A percentile compares a stretch with the other conserved stretches of the same genome.
Evolutionary conservation across 805 yeast genomes (phyloP).

Genomic region (Debaryomyces maramus): DNA sequence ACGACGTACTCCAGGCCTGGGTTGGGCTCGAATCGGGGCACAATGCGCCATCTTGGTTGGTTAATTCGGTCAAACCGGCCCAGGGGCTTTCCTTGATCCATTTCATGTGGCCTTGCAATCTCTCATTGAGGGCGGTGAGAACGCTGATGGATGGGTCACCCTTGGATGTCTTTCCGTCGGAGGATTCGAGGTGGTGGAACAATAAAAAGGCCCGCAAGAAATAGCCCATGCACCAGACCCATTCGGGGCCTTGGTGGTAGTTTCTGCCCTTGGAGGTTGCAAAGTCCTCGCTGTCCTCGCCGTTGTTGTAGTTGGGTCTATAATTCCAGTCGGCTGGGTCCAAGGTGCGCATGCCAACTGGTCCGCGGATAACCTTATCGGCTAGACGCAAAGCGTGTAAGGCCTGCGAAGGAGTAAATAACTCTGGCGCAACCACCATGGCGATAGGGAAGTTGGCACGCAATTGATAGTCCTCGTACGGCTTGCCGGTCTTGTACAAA

Average conservation of each 20-base stretch:
- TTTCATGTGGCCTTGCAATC: constrained; percentile 62
- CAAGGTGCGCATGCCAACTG: constrained; percentile 85
- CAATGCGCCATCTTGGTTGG: constrained; percentile 80
- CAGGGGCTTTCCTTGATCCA: constrained; percentile 80
- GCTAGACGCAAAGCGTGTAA: constrained; percentile 66
- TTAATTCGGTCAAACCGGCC: constrained; percentile 92
- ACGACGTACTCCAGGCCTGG: constrained; percentile 94
- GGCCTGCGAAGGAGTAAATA: constrained; percentile 66
- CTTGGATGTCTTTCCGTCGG: constrained; percentile 29
- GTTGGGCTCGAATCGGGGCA: constrained; percentile 92
- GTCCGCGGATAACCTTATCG: constrained; percentile 76
- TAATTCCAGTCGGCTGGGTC: constrained; percentile 93
- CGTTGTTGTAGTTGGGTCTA: constrained; percentile 82
- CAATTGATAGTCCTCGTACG: constrained; percentile 90
- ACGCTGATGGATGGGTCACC: constrained; percentile 48
- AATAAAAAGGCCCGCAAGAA: constrained; percentile 74
- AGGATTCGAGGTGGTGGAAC: constrained; percentile 47
- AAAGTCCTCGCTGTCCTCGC: constrained; percentile 80
- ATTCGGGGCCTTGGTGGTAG: constrained; percentile 98
- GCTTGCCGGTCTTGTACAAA: constrained; percentile 74
- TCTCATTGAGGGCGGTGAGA: constrained; percentile 56
- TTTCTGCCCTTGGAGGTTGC: constrained; percentile 94
- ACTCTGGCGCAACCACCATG: constrained; percentile 91
- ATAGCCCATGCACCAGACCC: constrained; percentile 93
- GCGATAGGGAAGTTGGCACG: constrained; percentile 93